Base-by-base conservation (phyloP, 1,284 basidiomycete genomes). In the Melampsora americana region DNA sequence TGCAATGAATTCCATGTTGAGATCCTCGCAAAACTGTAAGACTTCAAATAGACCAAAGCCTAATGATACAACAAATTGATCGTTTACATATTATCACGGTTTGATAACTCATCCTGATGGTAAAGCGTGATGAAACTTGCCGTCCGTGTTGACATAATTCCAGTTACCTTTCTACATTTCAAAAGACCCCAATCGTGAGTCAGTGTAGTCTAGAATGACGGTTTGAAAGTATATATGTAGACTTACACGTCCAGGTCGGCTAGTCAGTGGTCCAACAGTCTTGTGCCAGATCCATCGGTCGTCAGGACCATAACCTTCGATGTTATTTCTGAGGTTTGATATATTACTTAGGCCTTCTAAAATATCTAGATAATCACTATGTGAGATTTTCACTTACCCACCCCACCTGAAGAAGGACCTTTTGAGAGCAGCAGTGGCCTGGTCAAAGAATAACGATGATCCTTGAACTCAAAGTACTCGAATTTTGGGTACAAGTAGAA, bases 1-100 rank as follows among this genome's bases (percentile, higher is more conserved):
- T 23, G 53, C 53, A 56, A 56, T 56, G 53, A 56, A 56, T 56
- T 56, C 53, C 60, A 62, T 62, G 32, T 35, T 35, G 5, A 62
- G 6, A 20, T 62, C 60, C 20, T 62, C 60, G 18, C 3, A 32
- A 32, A 30, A 35, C 32, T 62, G 60, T 7, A 62, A 28, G 18
- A 62, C 28, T 35, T 62, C 60, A 6, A 62, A 20, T 14, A 62
- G 28, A 1, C 53, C 53, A 56, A 56, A 56, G 18, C 53, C 53
- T 56, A n/a, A 56, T 1, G n/a, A n/a, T n/a, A n/a, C n/a, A n/a
- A n/a, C n/a, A n/a, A n/a, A n/a, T n/a, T n/a, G n/a, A n/a, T n/a
- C n/a, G n/a, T n/a, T n/a, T n/a, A n/a, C n/a, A n/a, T n/a, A n/a
- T n/a, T n/a, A n/a, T n/a, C n/a, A n/a, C n/a, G n/a, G n/a, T n/a